phyloP scores from a whole-genome alignment of 306 rosid genomes.

The Acmispon strigosus region DNA sequence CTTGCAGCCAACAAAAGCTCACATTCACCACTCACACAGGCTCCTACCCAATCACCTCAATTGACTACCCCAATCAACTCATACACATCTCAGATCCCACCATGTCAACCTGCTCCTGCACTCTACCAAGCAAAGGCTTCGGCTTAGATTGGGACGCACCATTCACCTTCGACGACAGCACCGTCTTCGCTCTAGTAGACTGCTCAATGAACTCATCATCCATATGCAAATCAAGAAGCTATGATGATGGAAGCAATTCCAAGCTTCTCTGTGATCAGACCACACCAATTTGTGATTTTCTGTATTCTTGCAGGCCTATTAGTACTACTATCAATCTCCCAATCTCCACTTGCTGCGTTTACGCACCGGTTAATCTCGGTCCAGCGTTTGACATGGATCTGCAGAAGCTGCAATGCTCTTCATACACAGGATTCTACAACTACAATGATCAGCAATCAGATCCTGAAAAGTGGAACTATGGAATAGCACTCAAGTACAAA shows the following conservation, averaged over 20 bases:
- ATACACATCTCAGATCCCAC: conserved; percentile 71
- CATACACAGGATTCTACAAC: conserved; percentile 75
- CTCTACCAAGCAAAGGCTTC: conserved; percentile 61
- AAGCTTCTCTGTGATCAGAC: conserved; percentile 58
- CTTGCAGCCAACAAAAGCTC: conserved; percentile 48
- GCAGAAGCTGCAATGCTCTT: conserved; percentile 67
- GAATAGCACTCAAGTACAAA: conserved; percentile 72
- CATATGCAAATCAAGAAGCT: conserved; percentile 24
- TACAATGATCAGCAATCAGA: conserved; percentile 54
- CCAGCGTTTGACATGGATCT: conserved; percentile 78
- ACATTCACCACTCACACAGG: conserved; percentile 75
- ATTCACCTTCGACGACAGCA: conserved; percentile 49
- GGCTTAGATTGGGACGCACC: conserved; percentile 75
- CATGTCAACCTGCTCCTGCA: conserved; percentile 77
- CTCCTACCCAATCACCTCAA: conserved; percentile 52
- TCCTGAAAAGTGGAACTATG: conserved; percentile 81
- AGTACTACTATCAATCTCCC: conserved; percentile 52
- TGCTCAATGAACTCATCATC: conserved; percentile 58
- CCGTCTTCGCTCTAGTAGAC: conserved; percentile 57
- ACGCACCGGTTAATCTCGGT: conserved; percentile 76
- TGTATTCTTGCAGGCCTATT: conserved; percentile 59
- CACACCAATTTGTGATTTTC: conserved; percentile 52
- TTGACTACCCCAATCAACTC: conserved; percentile 57
- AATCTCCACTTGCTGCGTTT: conserved; percentile 68
- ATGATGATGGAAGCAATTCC: conserved; percentile 30